Percentiles rank a stretch among this genome's conserved stretches.
phyloP scores from a whole-genome alignment of 257 asterid species.

The Voacanga thouarsii region DNA sequence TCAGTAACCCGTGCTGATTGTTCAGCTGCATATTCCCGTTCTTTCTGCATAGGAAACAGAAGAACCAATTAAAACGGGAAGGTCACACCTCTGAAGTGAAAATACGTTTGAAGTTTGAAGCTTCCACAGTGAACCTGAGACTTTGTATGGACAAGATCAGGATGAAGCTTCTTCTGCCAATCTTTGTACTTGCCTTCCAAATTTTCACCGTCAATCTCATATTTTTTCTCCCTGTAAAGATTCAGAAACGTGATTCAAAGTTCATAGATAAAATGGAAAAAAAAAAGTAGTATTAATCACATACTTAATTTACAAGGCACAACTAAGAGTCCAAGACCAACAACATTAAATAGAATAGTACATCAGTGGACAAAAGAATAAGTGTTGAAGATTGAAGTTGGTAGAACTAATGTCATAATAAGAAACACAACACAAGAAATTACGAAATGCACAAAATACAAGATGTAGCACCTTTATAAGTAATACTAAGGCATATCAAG shows the following conservation, averaged over 20 bases:
- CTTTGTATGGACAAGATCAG: conserved; percentile 90
- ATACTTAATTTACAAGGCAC: background rate
- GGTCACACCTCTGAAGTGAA: background rate
- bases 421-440: no score
- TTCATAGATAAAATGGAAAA: background rate
- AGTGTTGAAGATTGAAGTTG: background rate
- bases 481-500: background rate
- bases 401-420: background rate
- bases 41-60: conserved; percentile 47
- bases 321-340: background rate
- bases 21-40: conserved; percentile 88
- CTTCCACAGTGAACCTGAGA: conserved; percentile 46
- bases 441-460: no score
- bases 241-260: conserved; percentile 5
- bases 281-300: background rate
- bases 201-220: conserved; percentile 48
- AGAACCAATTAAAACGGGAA: background rate
- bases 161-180: conserved; percentile 99
- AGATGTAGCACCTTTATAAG: background rate
- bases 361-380: background rate
- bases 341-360: background rate
- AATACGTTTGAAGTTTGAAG: background rate
- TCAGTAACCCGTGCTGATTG: conserved; percentile 89
- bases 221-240: conserved; percentile 51
- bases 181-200: conserved; percentile 79